Evolutionary conservation across 2,329 filamentous ascomycete species (phyloP), one percentile per base, ranked within the genome.

Genomic region (Scortechinia acanthostroma): DNA sequence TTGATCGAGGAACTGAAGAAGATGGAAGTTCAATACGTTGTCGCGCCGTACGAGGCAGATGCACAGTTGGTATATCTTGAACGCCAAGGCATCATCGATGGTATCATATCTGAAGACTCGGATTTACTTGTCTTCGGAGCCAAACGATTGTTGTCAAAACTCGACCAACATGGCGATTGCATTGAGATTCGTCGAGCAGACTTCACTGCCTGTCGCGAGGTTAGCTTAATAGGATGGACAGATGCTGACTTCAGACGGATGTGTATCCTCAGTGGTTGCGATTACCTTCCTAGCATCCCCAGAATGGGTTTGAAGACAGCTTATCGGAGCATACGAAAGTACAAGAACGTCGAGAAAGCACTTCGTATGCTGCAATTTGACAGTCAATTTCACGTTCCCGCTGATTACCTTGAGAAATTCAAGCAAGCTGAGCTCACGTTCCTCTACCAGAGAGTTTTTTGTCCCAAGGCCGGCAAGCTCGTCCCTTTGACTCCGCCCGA

Each of bases 1-100:
- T 68, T 97, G 45, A 98, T 98, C 47, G 90, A 96, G 53, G 88
- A 95, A 60, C 73, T 97, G 55, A 96, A 94, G 66, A 79, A 80
- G 55, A 70, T 83, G 56, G 75, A 80, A 30, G 76, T 98, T 15
- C 77, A 88, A 47, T 97, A 95, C 59, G 74, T 98, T 46, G 94
- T 98, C 16, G 93, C 93, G 1, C 93, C 93, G 0, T 98, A 96
- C 64, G 93, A 98, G 70, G 93, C 93, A 42, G 93, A 98, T 63
- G 85, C 91, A n/a, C 91, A 98, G 63, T 75, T 98, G 54, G 91
- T 90, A 21, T 98, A 97, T 58, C 74, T 98, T 28, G 93, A 98
- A 64, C 82, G 83, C 43, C 78, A 88, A 48, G 91, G 91, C 1
- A 70, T 91, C 43, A 86, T 96, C 53, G 71, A 83, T 53, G 94